Base-by-base conservation (phyloP, 2,329 filamentous ascomycete species). In the Apiospora aurea region DNA sequence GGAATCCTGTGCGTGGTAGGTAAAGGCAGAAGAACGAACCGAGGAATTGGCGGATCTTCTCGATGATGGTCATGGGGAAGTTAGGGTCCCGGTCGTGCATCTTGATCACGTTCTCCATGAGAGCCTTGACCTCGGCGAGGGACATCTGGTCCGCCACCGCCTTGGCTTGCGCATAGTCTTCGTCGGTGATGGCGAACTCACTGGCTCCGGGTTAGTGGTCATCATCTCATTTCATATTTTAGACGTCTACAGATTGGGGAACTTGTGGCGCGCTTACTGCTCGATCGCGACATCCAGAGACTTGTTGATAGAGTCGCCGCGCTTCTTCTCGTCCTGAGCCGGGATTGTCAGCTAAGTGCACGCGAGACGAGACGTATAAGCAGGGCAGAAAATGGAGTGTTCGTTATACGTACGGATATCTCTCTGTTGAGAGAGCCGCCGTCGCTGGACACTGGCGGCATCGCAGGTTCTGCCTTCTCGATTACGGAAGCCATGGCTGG, bases 61-160 rank as follows among this genome's bases (percentile, higher is more conserved):
- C 77, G 29, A 85, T 80, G 29, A 84, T 80, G 16, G 75, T 74
- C 2, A 80, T 76, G 11, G 83, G 83, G 61, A 85, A 85, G 73
- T 85, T 85, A 73, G 83, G 83, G 53, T 85, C 83, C 43, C 82
- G 80, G 74, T 83, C 79, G 78, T 85, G 83, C 53, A 84, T 81
- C 67, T 80, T 81, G 71, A 81, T 76, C 47, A 85, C 82, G 38
- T 80, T 80, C 21, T 79, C 77, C 82, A 85, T 83, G 76, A 85
- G 43, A 18, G 34, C 21, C 34, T 44, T 47, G 34, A 69, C 68
- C n/a, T 69, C 68, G 4, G 14, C 34, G 34, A 69, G 68, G 46
- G 68, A 24, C 68, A 69, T 69, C 10, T 38, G 46, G 26, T 53
- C 47, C 10, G 68, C 68, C 26, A 69, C 29, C 1, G 34, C 47